These are phyloP conservation scores for Russula lepida DNA, from an alignment of 768 basidiomycete genomes.

Conservation along the genomic window DNA sequence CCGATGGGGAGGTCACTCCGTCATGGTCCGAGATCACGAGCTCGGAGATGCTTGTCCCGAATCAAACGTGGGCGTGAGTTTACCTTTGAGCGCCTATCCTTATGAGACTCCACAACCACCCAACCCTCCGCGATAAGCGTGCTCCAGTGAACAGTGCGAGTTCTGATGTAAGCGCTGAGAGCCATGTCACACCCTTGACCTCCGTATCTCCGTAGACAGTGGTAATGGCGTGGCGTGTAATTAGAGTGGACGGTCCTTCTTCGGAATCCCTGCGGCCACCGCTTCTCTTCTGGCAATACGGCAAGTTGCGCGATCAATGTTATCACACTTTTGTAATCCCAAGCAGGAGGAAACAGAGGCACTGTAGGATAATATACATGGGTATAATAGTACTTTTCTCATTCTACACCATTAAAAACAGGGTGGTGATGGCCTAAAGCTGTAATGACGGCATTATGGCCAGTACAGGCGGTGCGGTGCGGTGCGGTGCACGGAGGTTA, in stretches of 20 bases:
- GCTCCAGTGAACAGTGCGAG: background rate
- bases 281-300: background rate
- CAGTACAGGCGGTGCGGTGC: background rate
- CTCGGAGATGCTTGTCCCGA: background rate
- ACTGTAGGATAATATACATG: background rate
- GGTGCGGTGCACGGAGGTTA: background rate
- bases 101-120: background rate
- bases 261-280: background rate
- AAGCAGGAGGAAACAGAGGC: no score
- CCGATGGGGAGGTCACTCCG: background rate
- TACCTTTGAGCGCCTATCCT: background rate
- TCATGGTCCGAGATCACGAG: background rate
- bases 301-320: background rate
- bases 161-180: background rate
- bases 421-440: background rate
- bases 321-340: no score
- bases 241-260: background rate
- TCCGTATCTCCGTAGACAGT: background rate
- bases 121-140: background rate
- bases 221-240: background rate
- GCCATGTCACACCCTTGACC: background rate
- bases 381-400: slow-evolving; percentile 1
- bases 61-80: background rate
- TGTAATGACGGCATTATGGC: background rate
- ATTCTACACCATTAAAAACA: background rate